phyloP scores from a whole-genome alignment of 2,329 filamentous ascomycete genomes.

The Aspergillus alliaceus region DNA sequence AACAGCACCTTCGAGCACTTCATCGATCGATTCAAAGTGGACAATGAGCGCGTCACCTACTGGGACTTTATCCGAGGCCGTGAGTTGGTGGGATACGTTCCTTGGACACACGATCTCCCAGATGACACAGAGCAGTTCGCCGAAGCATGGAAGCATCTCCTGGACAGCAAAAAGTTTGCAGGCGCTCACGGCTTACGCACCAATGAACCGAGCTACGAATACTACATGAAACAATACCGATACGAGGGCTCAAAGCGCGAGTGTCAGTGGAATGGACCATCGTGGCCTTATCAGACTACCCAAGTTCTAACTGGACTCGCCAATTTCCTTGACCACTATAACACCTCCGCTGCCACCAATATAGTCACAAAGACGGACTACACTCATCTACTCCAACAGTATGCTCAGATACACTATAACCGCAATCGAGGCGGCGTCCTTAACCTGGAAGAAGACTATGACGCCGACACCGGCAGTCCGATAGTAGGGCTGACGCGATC shows the following conservation, averaged over 20 bases:
- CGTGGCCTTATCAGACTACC: conserved; percentile 48
- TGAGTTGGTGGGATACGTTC: conserved; percentile 46
- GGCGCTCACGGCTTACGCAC: conserved; percentile 42
- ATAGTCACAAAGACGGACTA: conserved; percentile 33
- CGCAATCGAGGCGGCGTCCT: conserved; percentile 25
- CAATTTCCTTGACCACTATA: conserved; percentile 46
- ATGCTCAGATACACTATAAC: conserved; percentile 44
- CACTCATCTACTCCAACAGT: conserved; percentile 36
- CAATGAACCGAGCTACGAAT: conserved; percentile 46
- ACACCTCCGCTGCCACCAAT: conserved; percentile 20
- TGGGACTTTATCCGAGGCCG: conserved; percentile 42
- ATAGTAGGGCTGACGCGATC: conserved; percentile 46
- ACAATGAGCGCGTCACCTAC: conserved; percentile 38
- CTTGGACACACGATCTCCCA: conserved; percentile 45
- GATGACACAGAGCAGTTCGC: conserved; percentile 40
- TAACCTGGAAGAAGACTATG: conserved; percentile 47
- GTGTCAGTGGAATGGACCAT: conserved; percentile 49
- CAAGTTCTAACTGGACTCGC: conserved; percentile 43
- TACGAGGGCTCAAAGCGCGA: conserved; percentile 38
- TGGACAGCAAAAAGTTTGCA: conserved; percentile 34
- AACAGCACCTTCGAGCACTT: conserved; percentile 47
- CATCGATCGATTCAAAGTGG: conserved; percentile 43
- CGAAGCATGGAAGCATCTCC: conserved; percentile 25
- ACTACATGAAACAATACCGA: conserved; percentile 40
- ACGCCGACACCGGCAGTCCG: conserved; percentile 42